These are phyloP conservation scores for Ephemerocybe angulata DNA, from an alignment of 768 basidiomycete genomes.

Conservation along the genomic window DNA sequence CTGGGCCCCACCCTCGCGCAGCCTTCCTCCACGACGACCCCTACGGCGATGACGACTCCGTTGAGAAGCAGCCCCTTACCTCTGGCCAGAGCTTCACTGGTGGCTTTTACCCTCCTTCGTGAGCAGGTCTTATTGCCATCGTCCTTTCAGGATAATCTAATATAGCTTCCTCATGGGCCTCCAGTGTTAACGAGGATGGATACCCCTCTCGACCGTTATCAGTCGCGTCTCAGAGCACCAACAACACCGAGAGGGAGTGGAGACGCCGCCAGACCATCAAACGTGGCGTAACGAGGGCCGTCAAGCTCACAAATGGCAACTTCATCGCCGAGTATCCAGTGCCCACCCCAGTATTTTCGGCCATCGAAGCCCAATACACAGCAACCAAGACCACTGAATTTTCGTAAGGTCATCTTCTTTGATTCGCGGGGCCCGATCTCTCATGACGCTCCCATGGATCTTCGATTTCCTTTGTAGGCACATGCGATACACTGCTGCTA, in stretches of 20 bases:
- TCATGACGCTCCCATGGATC: not conserved
- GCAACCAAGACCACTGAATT: conserved; percentile 80
- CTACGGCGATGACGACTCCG: conserved; percentile 64
- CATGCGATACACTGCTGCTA: conserved; percentile 93
- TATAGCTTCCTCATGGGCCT: conserved; percentile 36
- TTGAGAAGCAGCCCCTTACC: conserved; percentile 77
- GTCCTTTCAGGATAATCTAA: not conserved
- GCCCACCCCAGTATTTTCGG: conserved; percentile 77
- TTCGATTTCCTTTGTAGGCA: conserved; percentile 43
- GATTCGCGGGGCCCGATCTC: conserved; percentile 1
- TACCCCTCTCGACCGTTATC: conserved; percentile 51
- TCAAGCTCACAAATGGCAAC: conserved; percentile 90
- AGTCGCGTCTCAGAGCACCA: conserved; percentile 49
- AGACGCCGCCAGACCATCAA: conserved; percentile 85
- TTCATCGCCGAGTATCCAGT: conserved; percentile 90
- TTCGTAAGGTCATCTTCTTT: conserved; percentile 52
- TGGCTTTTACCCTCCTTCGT: conserved; percentile 77
- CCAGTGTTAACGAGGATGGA: conserved; percentile 63
- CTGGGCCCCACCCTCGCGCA: conserved; percentile 47
- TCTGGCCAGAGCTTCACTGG: conserved; percentile 48
- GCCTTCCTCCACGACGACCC: conserved; percentile 43
- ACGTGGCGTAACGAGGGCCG: conserved; percentile 87
- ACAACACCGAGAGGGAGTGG: conserved; percentile 59
- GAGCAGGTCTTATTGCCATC: conserved; percentile 24
- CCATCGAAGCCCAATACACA: conserved; percentile 79